Percentiles rank a stretch among this genome's conserved stretches.
Evolutionary conservation across 2,329 filamentous ascomycete species (phyloP).

Genomic region (Calonectria henricotiae): DNA sequence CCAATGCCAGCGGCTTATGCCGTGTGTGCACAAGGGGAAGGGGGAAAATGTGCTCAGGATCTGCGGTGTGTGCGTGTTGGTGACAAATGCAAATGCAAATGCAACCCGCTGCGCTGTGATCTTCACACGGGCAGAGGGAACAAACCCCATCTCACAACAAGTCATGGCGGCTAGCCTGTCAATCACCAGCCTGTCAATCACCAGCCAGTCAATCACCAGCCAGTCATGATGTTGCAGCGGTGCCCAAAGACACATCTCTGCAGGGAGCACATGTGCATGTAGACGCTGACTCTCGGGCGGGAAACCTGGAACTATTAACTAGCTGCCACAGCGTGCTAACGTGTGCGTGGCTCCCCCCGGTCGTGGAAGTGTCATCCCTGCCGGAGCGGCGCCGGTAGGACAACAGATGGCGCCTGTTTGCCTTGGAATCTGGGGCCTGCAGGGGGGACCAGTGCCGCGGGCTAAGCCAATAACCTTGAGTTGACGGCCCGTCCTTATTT

Average conservation of each 20-base stretch:
- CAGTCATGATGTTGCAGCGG: conserved; percentile 1
- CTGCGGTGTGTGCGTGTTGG: background rate
- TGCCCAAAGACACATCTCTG: background rate
- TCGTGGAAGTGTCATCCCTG: conserved; percentile 13
- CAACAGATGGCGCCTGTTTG: background rate
- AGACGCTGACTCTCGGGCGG: no score
- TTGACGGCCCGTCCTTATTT: conserved; percentile 7
- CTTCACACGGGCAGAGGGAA: background rate
- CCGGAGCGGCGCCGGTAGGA: background rate
- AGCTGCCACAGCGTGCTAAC: conserved; percentile 4
- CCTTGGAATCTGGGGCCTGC: background rate
- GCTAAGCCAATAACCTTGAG: conserved; percentile 14
- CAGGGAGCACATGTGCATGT: background rate
- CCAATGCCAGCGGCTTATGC: background rate
- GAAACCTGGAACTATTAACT: background rate
- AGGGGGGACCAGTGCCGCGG: background rate
- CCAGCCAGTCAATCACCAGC: conserved; percentile 10
- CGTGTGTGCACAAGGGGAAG: background rate
- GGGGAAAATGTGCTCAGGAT: conserved; percentile 11
- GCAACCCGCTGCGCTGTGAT: background rate
- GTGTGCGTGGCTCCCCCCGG: background rate
- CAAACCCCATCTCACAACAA: background rate
- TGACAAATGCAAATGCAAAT: background rate
- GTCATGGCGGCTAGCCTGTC: background rate
- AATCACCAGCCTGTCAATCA: conserved; percentile 11